Evolutionary conservation across 768 basidiomycete genomes (phyloP).

Genomic region (Pleurotus ostreatus): DNA sequence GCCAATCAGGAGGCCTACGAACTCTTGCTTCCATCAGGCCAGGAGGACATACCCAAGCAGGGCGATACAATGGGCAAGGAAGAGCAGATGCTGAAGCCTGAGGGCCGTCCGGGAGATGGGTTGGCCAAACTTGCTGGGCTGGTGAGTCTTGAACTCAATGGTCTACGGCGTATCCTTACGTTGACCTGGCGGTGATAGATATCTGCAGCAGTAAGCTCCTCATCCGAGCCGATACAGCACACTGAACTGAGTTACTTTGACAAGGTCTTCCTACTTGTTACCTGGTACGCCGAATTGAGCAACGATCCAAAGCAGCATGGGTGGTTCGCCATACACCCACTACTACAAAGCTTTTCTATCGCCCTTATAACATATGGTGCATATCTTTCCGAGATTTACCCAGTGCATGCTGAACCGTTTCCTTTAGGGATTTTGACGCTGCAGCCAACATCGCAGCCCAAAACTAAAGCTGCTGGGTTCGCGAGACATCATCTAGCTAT

Average conservation of each 20-base stretch:
- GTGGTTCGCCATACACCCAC: constrained; percentile 69
- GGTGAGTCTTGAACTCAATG: constrained; percentile 24
- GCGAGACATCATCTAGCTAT: constrained; percentile 65
- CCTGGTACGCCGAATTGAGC: constrained; percentile 42
- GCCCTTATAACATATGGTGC: constrained; percentile 59
- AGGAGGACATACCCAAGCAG: background rate
- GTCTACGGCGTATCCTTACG: background rate
- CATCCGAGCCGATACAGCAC: background rate
- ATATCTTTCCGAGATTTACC: constrained; percentile 10
- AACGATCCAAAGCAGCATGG: constrained; percentile 41
- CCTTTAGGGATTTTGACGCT: constrained; percentile 65
- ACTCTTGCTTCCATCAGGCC: constrained; percentile 11
- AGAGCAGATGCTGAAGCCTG: constrained; percentile 23
- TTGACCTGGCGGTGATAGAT: background rate
- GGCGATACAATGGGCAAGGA: constrained; percentile 19
- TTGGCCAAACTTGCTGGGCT: constrained; percentile 28
- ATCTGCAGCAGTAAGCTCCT: constrained; percentile 1
- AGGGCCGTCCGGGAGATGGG: constrained; percentile 33
- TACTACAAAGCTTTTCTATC: constrained; percentile 56
- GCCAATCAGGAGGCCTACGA: constrained; percentile 12
- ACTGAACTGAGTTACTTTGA: background rate
- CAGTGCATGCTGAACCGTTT: background rate
- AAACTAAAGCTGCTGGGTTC: constrained; percentile 64
- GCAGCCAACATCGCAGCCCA: constrained; percentile 66
- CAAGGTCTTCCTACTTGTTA: constrained; percentile 36